Conservation (phyloP, 257 asterid genomes). For the Verbascum thapsus region DNA sequence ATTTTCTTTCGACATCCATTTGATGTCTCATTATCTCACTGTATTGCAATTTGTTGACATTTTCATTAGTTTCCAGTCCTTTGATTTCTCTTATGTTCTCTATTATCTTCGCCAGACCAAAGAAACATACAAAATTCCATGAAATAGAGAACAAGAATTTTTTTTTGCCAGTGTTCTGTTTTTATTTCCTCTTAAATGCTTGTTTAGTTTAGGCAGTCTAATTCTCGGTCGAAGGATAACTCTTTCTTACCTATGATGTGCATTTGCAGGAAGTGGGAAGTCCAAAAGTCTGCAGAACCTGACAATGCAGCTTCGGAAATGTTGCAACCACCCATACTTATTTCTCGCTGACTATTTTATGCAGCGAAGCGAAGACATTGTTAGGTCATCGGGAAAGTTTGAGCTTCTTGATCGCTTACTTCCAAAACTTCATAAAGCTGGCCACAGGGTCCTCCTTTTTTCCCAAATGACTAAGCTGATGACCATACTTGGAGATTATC, state of each 20-base stretch:
- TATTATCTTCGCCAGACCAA: conserved; percentile 10
- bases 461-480: conserved; percentile 97
- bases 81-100: neutral
- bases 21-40: neutral
- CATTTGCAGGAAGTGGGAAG: conserved; percentile 70
- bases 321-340: conserved; percentile 96
- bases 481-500: conserved; percentile 92
- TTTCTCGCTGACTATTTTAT: conserved; percentile 62
- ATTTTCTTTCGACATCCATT: neutral
- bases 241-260: too few species aligned
- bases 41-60: conserved; percentile 3
- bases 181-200: neutral
- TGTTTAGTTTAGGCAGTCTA: neutral
- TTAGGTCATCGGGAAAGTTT: conserved; percentile 88
- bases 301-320: conserved; percentile 92
- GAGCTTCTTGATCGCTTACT: conserved; percentile 97
- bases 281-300: conserved; percentile 80
- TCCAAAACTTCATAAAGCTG: conserved; percentile 87
- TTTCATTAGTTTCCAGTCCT: neutral
- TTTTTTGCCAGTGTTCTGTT: neutral
- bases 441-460: conserved; percentile 92
- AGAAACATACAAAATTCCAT: neutral
- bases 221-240: neutral
- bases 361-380: conserved; percentile 70
- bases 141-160: neutral